phyloP scores from a whole-genome alignment of 495 filamentous ascomycete species.

The Hypoxylon cercidicola region DNA sequence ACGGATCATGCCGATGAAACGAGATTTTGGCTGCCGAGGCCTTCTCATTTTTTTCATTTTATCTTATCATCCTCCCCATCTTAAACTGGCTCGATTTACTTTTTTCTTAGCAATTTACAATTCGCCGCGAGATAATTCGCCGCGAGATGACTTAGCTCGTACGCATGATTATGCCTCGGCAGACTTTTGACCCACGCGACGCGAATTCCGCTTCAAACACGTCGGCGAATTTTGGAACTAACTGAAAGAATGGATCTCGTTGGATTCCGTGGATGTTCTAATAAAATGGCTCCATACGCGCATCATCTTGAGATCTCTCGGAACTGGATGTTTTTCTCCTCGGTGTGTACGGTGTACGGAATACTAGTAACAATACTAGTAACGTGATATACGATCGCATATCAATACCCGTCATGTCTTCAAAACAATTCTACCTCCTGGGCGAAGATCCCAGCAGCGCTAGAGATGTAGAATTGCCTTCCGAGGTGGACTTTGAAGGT shows the following conservation, averaged over 20 bases:
- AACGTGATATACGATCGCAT: slow-evolving; percentile 34
- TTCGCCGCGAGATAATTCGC: too few species aligned
- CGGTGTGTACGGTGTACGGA: too few species aligned
- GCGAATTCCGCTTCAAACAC: not conserved
- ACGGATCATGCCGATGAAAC: not conserved
- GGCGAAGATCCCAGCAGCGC: slow-evolving; percentile 55
- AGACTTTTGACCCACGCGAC: slow-evolving; percentile 9
- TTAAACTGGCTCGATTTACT: not conserved
- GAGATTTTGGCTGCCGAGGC: not conserved
- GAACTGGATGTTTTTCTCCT: slow-evolving; percentile 1
- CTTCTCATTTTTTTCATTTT: not conserved
- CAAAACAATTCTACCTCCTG: slow-evolving; percentile 52
- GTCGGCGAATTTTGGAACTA: slow-evolving; percentile 2
- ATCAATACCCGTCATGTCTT: slow-evolving; percentile 40
- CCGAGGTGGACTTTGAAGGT: slow-evolving; percentile 44
- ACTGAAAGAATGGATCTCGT: not conserved
- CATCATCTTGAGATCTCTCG: not conserved
- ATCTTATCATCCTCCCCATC: not conserved
- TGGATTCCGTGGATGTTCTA: slow-evolving; percentile 4
- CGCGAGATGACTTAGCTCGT: not conserved
- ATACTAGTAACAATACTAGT: too few species aligned
- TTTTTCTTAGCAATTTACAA: not conserved
- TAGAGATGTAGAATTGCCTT: slow-evolving; percentile 51
- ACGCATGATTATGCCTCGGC: slow-evolving; percentile 1
- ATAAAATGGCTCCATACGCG: slow-evolving; percentile 1